Base-by-base conservation (phyloP, 2,329 filamentous ascomycete species). In the Phialophora tarda region DNA sequence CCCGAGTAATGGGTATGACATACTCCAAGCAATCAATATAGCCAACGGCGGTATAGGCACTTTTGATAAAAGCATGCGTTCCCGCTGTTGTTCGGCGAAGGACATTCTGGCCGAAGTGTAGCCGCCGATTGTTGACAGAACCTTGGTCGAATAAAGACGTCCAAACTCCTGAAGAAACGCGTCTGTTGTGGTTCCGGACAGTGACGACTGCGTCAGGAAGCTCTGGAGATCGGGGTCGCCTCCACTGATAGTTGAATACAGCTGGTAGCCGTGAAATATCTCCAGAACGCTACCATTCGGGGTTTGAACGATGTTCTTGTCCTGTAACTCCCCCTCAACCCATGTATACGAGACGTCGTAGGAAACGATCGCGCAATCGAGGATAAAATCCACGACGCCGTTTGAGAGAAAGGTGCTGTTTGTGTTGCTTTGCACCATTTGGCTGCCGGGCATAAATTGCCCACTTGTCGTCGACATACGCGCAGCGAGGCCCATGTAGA, bases 321-420 rank as follows among this genome's bases (percentile, higher is more conserved):
- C 47, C 24, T 62, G 48, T 10, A 68, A 30, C 10, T 3, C 32
- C 3, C 57, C 55, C 23, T 66, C 62, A 28, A 59, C 38, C 59
- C 63, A 70, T 11, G 50, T 66, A 58, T 70, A 70, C 4, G 34
- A 57, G 21, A 70, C 41, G 21, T 70, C 57, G 51, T 70, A 68
- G 10, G 68, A 63, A 11, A 56, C 41, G 5, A 66, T 30, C 14
- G 62, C 56, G 51, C 68, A 68, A 26, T 64, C 62, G 21, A 67
- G 41, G 12, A 66, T 23, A 51, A 66, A 63, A 24, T 65, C 66
- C 26, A 68, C 55, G 26, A 70, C 44, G 38, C 50, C 47, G 14
- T 53, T 28, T 11, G 30, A 14, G 6, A 61, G 23, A 26, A 54
- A 59, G n/a, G 57, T 62, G 58, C 26, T 47, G 58, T 59, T 21